These are phyloP conservation scores for Aureobasidium sp. DNA, from an alignment of 2,329 filamentous ascomycete genomes.

Conservation along the genomic window DNA sequence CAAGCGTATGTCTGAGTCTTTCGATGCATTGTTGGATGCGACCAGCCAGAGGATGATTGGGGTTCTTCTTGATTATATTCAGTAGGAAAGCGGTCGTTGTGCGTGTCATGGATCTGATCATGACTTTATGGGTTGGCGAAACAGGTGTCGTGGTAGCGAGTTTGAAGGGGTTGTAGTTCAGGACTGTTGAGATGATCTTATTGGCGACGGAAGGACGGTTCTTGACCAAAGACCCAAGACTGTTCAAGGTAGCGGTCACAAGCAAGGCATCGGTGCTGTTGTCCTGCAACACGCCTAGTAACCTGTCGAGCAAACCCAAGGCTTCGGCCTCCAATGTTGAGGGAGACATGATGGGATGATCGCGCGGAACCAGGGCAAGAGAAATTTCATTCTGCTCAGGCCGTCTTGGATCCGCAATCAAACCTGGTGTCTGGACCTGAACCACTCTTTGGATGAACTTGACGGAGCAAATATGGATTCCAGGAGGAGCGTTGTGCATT, in stretches of 20 bases:
- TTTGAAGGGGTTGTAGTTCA: slow-evolving; percentile 88
- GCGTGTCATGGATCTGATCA: slow-evolving; percentile 89
- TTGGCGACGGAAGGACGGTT: slow-evolving; percentile 70
- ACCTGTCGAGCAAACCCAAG: slow-evolving; percentile 78
- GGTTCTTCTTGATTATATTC: slow-evolving; percentile 77
- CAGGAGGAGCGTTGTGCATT: slow-evolving; percentile 71
- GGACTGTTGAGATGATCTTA: slow-evolving; percentile 74
- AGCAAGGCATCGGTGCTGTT: slow-evolving; percentile 78
- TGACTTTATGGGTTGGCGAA: slow-evolving; percentile 69
- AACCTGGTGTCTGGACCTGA: slow-evolving; percentile 79
- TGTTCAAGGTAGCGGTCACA: slow-evolving; percentile 86
- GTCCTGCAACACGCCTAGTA: slow-evolving; percentile 78
- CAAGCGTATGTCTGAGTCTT: slow-evolving; percentile 65
- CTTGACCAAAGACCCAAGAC: slow-evolving; percentile 72
- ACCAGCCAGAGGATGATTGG: slow-evolving; percentile 61
- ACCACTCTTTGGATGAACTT: slow-evolving; percentile 95
- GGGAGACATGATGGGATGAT: slow-evolving; percentile 70
- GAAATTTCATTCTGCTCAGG: slow-evolving; percentile 76
- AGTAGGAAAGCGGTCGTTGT: slow-evolving; percentile 77
- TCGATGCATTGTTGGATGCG: slow-evolving; percentile 86
- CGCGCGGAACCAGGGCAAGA: slow-evolving; percentile 71
- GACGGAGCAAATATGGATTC: slow-evolving; percentile 86
- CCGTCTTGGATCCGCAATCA: slow-evolving; percentile 70
- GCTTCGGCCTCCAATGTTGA: slow-evolving; percentile 86
- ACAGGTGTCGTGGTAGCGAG: slow-evolving; percentile 58